Percentiles rank a stretch among this genome's conserved stretches.
Evolutionary conservation across 768 basidiomycete genomes (phyloP).

Genomic region (Pholiota microspora): DNA sequence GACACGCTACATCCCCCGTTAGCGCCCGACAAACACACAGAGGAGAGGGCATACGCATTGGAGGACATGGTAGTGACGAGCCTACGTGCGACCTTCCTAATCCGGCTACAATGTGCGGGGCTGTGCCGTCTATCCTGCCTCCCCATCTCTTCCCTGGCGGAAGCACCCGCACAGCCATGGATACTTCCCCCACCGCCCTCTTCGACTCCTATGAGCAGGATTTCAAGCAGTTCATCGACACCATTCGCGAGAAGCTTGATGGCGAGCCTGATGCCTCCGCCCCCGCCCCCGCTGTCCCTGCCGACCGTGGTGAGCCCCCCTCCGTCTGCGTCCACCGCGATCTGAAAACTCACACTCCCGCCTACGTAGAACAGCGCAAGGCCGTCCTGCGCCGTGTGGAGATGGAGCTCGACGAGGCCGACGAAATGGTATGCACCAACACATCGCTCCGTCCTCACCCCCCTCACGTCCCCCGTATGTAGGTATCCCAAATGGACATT

Average conservation of each 20-base stretch:
- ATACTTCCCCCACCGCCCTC: slow-evolving; percentile 79
- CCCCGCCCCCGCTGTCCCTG: slow-evolving; percentile 21
- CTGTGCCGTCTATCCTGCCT: slow-evolving; percentile 2
- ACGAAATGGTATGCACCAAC: slow-evolving; percentile 76
- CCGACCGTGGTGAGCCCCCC: background rate
- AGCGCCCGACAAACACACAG: background rate
- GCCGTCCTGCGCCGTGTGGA: slow-evolving; percentile 79
- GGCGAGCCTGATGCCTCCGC: too few relatives aligned
- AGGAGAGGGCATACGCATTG: slow-evolving; percentile 37
- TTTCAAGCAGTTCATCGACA: slow-evolving; percentile 77
- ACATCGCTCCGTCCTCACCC: background rate
- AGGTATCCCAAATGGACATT: slow-evolving; percentile 99
- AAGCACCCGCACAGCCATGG: slow-evolving; percentile 46
- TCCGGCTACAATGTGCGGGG: slow-evolving; percentile 14
- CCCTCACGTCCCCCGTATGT: background rate
- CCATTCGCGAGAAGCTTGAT: slow-evolving; percentile 76
- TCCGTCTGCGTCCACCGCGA: background rate
- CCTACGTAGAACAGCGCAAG: slow-evolving; percentile 70
- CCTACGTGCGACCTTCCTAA: slow-evolving; percentile 13
- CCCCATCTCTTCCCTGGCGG: slow-evolving; percentile 8
- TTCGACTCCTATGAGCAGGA: slow-evolving; percentile 93
- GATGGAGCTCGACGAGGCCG: slow-evolving; percentile 97
- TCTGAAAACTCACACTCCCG: background rate
- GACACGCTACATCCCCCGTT: slow-evolving; percentile 36
- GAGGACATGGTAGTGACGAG: slow-evolving; percentile 25